phyloP scores from a whole-genome alignment of 441 rosid species.

The Adansonia rubrostipa region DNA sequence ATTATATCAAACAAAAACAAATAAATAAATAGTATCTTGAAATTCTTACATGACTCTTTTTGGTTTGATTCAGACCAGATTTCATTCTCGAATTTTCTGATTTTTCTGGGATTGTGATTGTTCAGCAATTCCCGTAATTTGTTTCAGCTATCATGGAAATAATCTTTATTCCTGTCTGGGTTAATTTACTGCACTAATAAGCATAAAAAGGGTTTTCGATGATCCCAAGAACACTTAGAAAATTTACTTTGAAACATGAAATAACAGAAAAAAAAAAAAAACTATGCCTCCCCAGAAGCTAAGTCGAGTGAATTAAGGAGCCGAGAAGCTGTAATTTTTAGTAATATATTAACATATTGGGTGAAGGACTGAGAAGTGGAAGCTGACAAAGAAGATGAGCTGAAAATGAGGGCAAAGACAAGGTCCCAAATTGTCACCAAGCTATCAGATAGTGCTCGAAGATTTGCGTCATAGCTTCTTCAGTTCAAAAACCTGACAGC shows the following conservation, averaged over 20 bases:
- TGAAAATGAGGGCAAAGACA: slow-evolving; percentile 10
- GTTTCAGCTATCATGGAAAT: not conserved
- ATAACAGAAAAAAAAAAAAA: not conserved
- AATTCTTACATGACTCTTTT: not conserved
- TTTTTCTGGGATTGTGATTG: not conserved
- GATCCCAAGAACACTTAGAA: too few species aligned
- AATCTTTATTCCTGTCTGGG: not conserved
- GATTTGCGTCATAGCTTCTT: too few species aligned
- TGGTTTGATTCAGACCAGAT: not conserved
- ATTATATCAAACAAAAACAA: slow-evolving; percentile 17
- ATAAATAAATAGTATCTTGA: not conserved
- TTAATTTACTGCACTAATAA: not conserved
- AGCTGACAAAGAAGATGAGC: slow-evolving; percentile 7
- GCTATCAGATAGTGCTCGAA: not conserved
- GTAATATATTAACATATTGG: not conserved
- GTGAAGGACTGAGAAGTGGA: not conserved
- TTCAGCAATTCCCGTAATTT: not conserved
- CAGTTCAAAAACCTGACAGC: too few species aligned
- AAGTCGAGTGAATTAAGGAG: too few species aligned
- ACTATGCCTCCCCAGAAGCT: not conserved
- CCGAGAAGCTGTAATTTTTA: not conserved
- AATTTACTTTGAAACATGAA: too few species aligned
- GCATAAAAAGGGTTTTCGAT: too few species aligned
- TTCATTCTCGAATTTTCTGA: not conserved
- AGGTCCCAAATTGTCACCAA: slow-evolving; percentile 26